A percentile compares a stretch with the other conserved stretches of the same genome.
Conservation (phyloP, 306 rosid genomes). For the Cucumis melo region DNA sequence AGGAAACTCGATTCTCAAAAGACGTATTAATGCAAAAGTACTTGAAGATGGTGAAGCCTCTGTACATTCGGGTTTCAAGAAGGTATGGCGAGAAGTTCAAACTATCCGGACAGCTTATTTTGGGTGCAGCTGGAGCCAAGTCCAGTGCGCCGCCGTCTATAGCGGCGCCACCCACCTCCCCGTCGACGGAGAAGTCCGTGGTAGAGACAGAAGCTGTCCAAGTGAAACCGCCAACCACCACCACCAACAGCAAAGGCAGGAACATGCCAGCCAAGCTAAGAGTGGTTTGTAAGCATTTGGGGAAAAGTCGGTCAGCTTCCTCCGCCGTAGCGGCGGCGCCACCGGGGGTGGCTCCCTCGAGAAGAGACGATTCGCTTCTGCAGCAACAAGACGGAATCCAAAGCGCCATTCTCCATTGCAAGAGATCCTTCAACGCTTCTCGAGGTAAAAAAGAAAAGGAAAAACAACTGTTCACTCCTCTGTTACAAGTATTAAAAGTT, state of each 20-base stretch:
- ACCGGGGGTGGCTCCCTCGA: conserved; percentile 22
- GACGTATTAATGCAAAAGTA: conserved; percentile 71
- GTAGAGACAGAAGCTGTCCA: conserved; percentile 16
- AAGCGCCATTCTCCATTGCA: conserved; percentile 93
- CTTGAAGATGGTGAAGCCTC: conserved; percentile 78
- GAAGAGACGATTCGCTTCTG: conserved; percentile 76
- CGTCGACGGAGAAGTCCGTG: conserved; percentile 19
- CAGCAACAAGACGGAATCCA: conserved; percentile 97
- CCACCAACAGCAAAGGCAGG: conserved; percentile 19
- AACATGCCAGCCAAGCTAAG: conserved; percentile 55
- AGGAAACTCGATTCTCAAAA: conserved; percentile 71
- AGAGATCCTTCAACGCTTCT: conserved; percentile 76
- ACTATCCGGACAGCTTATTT: conserved; percentile 35
- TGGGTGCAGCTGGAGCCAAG: conserved; percentile 7
- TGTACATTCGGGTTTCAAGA: conserved; percentile 62
- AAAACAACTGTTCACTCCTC: not conserved
- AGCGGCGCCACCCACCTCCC: not conserved
- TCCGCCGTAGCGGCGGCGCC: conserved; percentile 70
- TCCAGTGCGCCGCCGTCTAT: not conserved
- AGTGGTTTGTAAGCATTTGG: conserved; percentile 83
- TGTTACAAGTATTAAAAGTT: not conserved
- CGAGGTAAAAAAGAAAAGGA: conserved; percentile 26
- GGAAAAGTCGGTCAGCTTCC: conserved; percentile 91
- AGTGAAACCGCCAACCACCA: conserved; percentile 2
- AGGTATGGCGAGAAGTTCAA: conserved; percentile 56